Evolutionary conservation across 164 flowering plant genomes (phyloP).

Genomic region (Magnolia sinica): DNA sequence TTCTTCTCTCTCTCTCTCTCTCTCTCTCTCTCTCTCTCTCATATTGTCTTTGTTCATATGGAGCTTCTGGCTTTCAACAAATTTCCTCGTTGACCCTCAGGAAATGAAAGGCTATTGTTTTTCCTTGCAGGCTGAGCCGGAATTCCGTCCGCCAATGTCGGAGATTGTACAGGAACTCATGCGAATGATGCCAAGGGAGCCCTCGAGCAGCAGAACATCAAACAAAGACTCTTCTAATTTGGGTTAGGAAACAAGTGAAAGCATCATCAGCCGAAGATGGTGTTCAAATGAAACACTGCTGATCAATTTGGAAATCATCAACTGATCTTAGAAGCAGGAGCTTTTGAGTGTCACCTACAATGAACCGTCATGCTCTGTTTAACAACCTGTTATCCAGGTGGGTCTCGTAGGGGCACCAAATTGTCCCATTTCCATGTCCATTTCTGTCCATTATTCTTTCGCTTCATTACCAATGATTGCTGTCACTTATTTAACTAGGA

Average conservation of each 20-base stretch:
- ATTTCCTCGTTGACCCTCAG: too few relatives aligned
- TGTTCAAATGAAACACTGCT: not conserved
- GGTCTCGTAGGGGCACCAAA: not conserved
- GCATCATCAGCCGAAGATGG: not conserved
- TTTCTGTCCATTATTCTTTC: not conserved
- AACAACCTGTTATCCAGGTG: too few relatives aligned
- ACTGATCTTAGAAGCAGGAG: not conserved
- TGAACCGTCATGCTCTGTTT: not conserved
- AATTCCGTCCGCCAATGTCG: constrained; percentile 92
- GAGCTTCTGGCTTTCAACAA: too few relatives aligned
- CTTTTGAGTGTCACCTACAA: not conserved
- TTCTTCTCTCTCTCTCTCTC: too few relatives aligned
- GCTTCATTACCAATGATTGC: not conserved
- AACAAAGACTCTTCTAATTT: constrained; percentile 20
- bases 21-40: too few relatives aligned
- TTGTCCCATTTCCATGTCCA: not conserved
- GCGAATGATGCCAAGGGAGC: constrained; percentile 63
- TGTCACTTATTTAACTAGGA: not conserved
- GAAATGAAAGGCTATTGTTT: too few relatives aligned
- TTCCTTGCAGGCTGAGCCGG: constrained; percentile 68
- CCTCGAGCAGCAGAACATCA: constrained; percentile 27
- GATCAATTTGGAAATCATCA: not conserved
- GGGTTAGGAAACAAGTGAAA: not conserved
- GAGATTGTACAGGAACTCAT: constrained; percentile 79
- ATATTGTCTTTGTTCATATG: too few relatives aligned